These are phyloP conservation scores for Corniculantispora saksenae DNA, from an alignment of 2,329 filamentous ascomycete species.

Conservation along the genomic window DNA sequence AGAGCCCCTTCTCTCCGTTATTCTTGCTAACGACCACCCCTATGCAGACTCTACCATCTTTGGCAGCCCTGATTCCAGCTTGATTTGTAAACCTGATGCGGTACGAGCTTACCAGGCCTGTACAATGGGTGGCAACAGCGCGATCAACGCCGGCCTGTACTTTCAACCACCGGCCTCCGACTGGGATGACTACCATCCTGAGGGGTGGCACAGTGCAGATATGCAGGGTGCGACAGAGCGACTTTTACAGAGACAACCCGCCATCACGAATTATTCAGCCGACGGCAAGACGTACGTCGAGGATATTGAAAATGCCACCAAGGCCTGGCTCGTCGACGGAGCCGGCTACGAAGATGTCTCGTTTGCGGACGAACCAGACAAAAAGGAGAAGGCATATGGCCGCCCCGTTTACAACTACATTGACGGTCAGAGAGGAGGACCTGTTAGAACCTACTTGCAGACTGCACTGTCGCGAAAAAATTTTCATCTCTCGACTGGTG, in stretches of 20 bases:
- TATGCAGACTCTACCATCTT: slow-evolving; percentile 50
- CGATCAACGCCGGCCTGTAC: slow-evolving; percentile 56
- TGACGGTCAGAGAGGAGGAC: slow-evolving; percentile 51
- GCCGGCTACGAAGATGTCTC: slow-evolving; percentile 49
- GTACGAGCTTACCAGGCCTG: slow-evolving; percentile 50
- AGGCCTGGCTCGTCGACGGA: slow-evolving; percentile 50
- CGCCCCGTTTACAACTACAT: slow-evolving; percentile 50
- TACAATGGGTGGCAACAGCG: slow-evolving; percentile 52
- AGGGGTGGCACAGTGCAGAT: slow-evolving; percentile 52
- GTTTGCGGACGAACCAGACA: slow-evolving; percentile 46
- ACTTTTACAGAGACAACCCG: slow-evolving; percentile 46
- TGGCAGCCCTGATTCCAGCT: slow-evolving; percentile 34
- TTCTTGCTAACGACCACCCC: background rate
- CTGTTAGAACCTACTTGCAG: slow-evolving; percentile 51
- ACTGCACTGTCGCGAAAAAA: slow-evolving; percentile 41
- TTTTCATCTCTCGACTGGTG: slow-evolving; percentile 46
- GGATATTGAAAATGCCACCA: slow-evolving; percentile 47
- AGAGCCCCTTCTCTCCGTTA: no score
- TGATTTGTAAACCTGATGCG: slow-evolving; percentile 42
- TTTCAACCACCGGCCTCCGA: slow-evolving; percentile 55
- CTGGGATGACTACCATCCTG: slow-evolving; percentile 51
- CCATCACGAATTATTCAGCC: slow-evolving; percentile 44
- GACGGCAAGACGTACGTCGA: slow-evolving; percentile 49
- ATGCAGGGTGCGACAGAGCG: slow-evolving; percentile 47
- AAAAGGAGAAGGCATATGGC: slow-evolving; percentile 51